These are phyloP conservation scores for Aspergillus sp. DNA, from an alignment of 2,329 filamentous ascomycete species.

Conservation along the genomic window DNA sequence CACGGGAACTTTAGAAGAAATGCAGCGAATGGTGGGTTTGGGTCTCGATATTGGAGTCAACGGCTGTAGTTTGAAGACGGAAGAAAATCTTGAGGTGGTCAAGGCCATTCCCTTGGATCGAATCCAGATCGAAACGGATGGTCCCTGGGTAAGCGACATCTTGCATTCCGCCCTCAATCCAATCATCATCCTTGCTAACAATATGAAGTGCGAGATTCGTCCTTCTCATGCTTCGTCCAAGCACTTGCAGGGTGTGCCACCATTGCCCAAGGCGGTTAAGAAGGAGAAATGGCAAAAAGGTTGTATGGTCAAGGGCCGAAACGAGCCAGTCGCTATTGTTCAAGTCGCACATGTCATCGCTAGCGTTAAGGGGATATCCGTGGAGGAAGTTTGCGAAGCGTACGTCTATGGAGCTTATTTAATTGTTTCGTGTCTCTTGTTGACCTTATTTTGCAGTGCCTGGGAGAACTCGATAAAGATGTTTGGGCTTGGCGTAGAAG, in stretches of 20 bases:
- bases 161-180: not conserved
- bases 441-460: slow-evolving; percentile 41
- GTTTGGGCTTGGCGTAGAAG: slow-evolving; percentile 60
- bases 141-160: slow-evolving; percentile 59
- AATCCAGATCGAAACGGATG: slow-evolving; percentile 93
- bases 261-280: slow-evolving; percentile 76
- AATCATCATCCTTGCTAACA: not conserved
- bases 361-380: slow-evolving; percentile 68
- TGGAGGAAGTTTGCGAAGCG: slow-evolving; percentile 79
- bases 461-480: slow-evolving; percentile 77
- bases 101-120: slow-evolving; percentile 68
- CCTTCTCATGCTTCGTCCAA: slow-evolving; percentile 79
- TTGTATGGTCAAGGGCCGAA: slow-evolving; percentile 86
- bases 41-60: slow-evolving; percentile 93
- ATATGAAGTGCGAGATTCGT: slow-evolving; percentile 71
- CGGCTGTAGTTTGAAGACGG: slow-evolving; percentile 92
- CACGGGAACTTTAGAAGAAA: slow-evolving; percentile 79
- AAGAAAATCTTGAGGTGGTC: slow-evolving; percentile 81
- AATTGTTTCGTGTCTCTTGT: slow-evolving; percentile 6
- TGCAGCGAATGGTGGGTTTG: slow-evolving; percentile 68
- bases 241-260: slow-evolving; percentile 61
- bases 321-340: slow-evolving; percentile 83
- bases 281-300: slow-evolving; percentile 92
- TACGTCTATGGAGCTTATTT: slow-evolving; percentile 35
- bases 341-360: slow-evolving; percentile 86